Conservation (phyloP, 2,329 filamentous ascomycete species). For the Esteya vermicola region DNA sequence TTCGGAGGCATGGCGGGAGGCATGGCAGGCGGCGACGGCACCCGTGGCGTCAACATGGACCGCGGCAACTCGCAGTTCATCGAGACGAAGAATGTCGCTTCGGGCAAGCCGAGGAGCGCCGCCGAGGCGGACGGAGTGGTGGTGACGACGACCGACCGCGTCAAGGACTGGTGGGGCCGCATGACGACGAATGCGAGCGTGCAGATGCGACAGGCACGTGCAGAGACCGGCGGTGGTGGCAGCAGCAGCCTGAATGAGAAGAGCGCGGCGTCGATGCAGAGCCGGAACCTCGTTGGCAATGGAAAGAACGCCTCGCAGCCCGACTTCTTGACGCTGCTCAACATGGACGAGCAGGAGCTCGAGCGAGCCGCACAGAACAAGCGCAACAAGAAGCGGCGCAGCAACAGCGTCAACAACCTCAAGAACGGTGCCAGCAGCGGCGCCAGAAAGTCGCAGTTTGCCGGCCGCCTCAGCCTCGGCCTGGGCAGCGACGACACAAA, state of each 20-base stretch:
- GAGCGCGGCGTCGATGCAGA: neutral
- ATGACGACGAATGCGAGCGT: slow-evolving; percentile 22
- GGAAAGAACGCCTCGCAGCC: no score
- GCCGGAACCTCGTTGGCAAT: no score
- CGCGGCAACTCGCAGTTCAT: slow-evolving; percentile 39
- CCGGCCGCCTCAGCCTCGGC: slow-evolving; percentile 12
- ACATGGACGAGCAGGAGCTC: slow-evolving; percentile 27
- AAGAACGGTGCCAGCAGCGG: neutral
- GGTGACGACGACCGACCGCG: slow-evolving; percentile 21
- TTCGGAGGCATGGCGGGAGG: slow-evolving; percentile 17
- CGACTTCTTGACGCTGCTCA: slow-evolving; percentile 27
- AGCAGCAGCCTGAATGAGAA: neutral
- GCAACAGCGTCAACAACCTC: slow-evolving; percentile 1
- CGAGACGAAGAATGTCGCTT: slow-evolving; percentile 14
- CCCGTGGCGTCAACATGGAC: slow-evolving; percentile 31
- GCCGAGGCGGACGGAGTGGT: slow-evolving; percentile 7
- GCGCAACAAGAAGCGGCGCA: slow-evolving; percentile 13
- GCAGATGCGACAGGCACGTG: slow-evolving; percentile 19
- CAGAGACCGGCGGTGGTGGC: slow-evolving; percentile 5
- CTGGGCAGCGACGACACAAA: slow-evolving; percentile 4
- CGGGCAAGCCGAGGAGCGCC: slow-evolving; percentile 14
- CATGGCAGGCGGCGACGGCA: slow-evolving; percentile 3
- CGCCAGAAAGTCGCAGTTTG: no score
- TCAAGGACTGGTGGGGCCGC: slow-evolving; percentile 23
- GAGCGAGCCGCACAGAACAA: slow-evolving; percentile 22